A percentile compares a stretch with the other conserved stretches of the same genome.
Conservation (phyloP, 2,329 filamentous ascomycete genomes). For the Sclerotinia glacialis region DNA sequence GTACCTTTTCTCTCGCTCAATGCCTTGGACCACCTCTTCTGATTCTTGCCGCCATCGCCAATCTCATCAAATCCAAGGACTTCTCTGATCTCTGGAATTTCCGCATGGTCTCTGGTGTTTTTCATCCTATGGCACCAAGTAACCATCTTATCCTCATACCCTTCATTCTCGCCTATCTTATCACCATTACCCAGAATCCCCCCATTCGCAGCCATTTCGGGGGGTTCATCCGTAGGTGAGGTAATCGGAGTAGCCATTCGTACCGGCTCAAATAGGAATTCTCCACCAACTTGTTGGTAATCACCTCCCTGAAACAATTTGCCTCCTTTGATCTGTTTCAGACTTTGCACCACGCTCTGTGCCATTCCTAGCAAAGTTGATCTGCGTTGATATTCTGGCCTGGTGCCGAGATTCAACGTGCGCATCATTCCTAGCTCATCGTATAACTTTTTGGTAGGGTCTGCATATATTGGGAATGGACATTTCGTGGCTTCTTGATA, state of each 20-base stretch:
- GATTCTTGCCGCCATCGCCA: constrained; percentile 42
- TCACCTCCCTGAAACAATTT: constrained; percentile 51
- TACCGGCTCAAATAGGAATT: constrained; percentile 41
- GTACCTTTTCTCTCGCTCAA: constrained; percentile 52
- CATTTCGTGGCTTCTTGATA: constrained; percentile 50
- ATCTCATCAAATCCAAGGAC: constrained; percentile 56
- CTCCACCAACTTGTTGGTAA: constrained; percentile 50
- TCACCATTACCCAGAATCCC: constrained; percentile 23
- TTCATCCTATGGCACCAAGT: constrained; percentile 83
- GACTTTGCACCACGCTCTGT: constrained; percentile 44
- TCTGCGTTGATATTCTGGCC: constrained; percentile 50
- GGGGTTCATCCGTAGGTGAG: constrained; percentile 16
- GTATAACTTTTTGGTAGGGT: constrained; percentile 54
- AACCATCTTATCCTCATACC: constrained; percentile 55
- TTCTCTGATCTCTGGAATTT: constrained; percentile 63
- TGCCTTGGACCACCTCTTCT: constrained; percentile 49
- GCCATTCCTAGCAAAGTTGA: constrained; percentile 43
- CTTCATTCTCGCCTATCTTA: constrained; percentile 22
- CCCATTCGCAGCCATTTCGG: constrained; percentile 20
- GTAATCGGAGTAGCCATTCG: constrained; percentile 28
- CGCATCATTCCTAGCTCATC: constrained; percentile 52
- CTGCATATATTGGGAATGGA: constrained; percentile 56
- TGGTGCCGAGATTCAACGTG: constrained; percentile 46
- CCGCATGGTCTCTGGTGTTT: constrained; percentile 73
- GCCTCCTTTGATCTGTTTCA: constrained; percentile 43